Conservation (phyloP, 2,329 filamentous ascomycete species). For the Phialemoniopsis sp. region DNA sequence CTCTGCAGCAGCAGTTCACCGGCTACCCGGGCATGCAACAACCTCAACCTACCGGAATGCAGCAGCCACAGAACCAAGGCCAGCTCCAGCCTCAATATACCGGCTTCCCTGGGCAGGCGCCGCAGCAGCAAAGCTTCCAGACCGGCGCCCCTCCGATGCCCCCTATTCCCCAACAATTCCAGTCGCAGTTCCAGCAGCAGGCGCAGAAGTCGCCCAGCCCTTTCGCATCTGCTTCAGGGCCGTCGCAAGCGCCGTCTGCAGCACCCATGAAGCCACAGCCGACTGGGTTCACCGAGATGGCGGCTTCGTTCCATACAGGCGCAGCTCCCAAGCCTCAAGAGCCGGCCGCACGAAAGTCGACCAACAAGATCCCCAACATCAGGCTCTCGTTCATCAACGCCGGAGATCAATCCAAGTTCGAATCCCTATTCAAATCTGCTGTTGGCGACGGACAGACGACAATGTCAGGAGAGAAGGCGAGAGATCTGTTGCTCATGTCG, state of each 20-base stretch:
- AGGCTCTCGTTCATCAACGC: conserved; percentile 94
- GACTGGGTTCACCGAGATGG: conserved; percentile 64
- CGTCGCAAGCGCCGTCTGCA: conserved; percentile 43
- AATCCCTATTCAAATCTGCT: conserved; percentile 94
- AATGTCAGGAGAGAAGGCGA: conserved; percentile 88
- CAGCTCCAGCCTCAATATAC: conserved; percentile 65
- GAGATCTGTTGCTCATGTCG: conserved; percentile 83
- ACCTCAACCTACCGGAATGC: conserved; percentile 36
- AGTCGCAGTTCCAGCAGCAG: conserved; percentile 53
- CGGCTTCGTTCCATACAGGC: conserved; percentile 59
- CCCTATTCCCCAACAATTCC: conserved; percentile 55
- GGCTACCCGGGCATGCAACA: conserved; percentile 50
- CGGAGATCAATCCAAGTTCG: conserved; percentile 92
- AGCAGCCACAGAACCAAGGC: conserved; percentile 52
- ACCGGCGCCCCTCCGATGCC: conserved; percentile 57
- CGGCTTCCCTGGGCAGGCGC: conserved; percentile 50
- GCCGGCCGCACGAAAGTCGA: conserved; percentile 43
- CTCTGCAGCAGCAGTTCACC: conserved; percentile 54
- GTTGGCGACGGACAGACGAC: conserved; percentile 80
- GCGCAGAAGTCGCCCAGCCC: conserved; percentile 37
- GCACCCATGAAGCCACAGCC: conserved; percentile 62
- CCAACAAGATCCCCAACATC: conserved; percentile 86
- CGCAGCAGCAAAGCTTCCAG: conserved; percentile 57
- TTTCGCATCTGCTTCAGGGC: conserved; percentile 35
- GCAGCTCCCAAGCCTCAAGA: conserved; percentile 33